Conservation (phyloP, 805 yeast species). For the Metschnikowia rubicola region DNA sequence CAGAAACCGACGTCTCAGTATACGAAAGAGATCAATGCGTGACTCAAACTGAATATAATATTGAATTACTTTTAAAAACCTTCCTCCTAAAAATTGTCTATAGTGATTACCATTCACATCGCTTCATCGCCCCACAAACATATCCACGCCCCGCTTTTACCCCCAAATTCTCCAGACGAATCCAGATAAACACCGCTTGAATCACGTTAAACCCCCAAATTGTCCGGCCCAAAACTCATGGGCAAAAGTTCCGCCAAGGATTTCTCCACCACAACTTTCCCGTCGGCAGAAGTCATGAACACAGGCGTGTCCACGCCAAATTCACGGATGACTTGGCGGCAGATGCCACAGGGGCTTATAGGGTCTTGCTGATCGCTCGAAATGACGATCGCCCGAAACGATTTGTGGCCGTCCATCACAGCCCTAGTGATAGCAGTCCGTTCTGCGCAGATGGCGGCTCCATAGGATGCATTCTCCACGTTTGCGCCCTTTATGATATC, state of each 20-base stretch:
- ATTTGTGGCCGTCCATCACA: constrained; percentile 37
- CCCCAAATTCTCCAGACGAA: neutral
- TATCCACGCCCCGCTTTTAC: neutral
- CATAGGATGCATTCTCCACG: constrained; percentile 90
- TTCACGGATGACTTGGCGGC: constrained; percentile 87
- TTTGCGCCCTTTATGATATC: constrained; percentile 70
- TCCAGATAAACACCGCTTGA: neutral
- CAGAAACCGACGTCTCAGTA: no score
- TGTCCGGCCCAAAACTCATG: constrained; percentile 81
- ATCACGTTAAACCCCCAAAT: constrained; percentile 18
- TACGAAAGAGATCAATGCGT: no score
- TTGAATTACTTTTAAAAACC: no score
- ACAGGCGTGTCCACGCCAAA: constrained; percentile 60
- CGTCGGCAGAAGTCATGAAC: constrained; percentile 63
- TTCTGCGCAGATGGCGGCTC: constrained; percentile 46
- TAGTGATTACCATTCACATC: neutral
- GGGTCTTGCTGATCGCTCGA: constrained; percentile 56
- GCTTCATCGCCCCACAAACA: no score
- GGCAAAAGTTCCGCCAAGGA: constrained; percentile 70
- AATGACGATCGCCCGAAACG: constrained; percentile 61
- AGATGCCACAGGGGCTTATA: constrained; percentile 90
- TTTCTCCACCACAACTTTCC: constrained; percentile 39
- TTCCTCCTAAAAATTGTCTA: no score
- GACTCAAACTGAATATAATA: no score
- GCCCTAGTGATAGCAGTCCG: constrained; percentile 32